Conservation (phyloP, 2,329 filamentous ascomycete species). For the Pseudogymnoascus sp. region DNA sequence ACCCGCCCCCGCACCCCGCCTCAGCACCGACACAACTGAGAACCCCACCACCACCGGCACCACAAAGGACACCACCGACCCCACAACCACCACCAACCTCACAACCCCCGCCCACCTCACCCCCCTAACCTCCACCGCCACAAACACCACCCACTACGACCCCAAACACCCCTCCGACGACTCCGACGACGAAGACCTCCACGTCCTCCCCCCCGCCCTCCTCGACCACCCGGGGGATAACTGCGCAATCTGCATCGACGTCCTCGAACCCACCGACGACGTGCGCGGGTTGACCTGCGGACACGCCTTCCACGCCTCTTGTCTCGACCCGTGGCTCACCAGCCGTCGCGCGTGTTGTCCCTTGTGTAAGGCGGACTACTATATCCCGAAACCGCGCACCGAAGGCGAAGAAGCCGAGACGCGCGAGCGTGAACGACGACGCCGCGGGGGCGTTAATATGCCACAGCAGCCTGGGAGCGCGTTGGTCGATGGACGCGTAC, state of each 20-base stretch:
- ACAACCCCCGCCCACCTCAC: constrained; percentile 18
- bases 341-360: constrained; percentile 91
- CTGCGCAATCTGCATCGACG: constrained; percentile 94
- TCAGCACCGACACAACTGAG: constrained; percentile 15
- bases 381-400: constrained; percentile 79
- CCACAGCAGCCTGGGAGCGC: constrained; percentile 20
- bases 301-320: constrained; percentile 95
- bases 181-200: constrained; percentile 68
- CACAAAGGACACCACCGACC: no score
- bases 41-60: constrained; percentile 16
- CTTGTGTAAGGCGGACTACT: constrained; percentile 96
- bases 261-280: constrained; percentile 89
- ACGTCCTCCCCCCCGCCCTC: constrained; percentile 71
- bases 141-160: constrained; percentile 26
- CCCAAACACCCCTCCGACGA: constrained; percentile 41
- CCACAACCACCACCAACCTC: no score
- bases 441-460: constrained; percentile 17
- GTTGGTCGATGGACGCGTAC: constrained; percentile 14
- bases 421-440: constrained; percentile 20
- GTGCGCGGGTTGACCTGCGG: constrained; percentile 89
- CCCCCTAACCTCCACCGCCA: constrained; percentile 14
- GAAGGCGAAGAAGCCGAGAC: constrained; percentile 23
- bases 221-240: constrained; percentile 78
- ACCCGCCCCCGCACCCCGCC: constrained; percentile 11
- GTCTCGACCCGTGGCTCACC: constrained; percentile 93